These are phyloP conservation scores for Plantago elongata DNA, from an alignment of 257 asterid species.

Conservation along the genomic window DNA sequence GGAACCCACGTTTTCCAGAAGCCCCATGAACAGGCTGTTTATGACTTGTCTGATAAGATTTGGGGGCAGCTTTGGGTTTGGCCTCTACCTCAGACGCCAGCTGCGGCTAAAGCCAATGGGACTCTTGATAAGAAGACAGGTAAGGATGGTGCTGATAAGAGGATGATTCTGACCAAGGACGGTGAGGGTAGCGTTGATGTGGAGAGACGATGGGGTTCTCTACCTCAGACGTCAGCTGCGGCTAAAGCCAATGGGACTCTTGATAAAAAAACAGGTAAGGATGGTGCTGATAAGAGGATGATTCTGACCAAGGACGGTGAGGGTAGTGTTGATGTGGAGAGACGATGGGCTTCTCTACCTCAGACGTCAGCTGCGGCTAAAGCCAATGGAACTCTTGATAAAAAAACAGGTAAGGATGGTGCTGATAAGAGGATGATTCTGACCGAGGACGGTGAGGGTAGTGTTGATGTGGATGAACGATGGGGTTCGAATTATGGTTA, in stretches of 20 bases:
- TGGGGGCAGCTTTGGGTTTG: constrained; percentile 47
- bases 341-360: too few relatives aligned
- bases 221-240: constrained; percentile 18
- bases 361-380: too few relatives aligned
- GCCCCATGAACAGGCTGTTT: constrained; percentile 44
- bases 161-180: constrained; percentile 16
- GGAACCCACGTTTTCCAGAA: constrained; percentile 23
- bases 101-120: constrained; percentile 30
- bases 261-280: too few relatives aligned
- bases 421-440: constrained; percentile 5
- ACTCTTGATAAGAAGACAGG: neutral
- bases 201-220: constrained; percentile 6
- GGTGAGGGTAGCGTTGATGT: neutral
- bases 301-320: constrained; percentile 19
- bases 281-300: neutral
- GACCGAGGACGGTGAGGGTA: constrained; percentile 2
- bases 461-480: neutral
- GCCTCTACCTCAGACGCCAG: constrained; percentile 18
- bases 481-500: neutral
- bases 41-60: constrained; percentile 36
- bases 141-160: too few relatives aligned
- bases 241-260: constrained; percentile 26
- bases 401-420: constrained; percentile 24
- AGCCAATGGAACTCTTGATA: neutral
- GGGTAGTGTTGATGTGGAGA: too few relatives aligned